These are phyloP conservation scores for Cytospora leucostoma DNA, from an alignment of 2,329 filamentous ascomycete genomes.

Conservation along the genomic window DNA sequence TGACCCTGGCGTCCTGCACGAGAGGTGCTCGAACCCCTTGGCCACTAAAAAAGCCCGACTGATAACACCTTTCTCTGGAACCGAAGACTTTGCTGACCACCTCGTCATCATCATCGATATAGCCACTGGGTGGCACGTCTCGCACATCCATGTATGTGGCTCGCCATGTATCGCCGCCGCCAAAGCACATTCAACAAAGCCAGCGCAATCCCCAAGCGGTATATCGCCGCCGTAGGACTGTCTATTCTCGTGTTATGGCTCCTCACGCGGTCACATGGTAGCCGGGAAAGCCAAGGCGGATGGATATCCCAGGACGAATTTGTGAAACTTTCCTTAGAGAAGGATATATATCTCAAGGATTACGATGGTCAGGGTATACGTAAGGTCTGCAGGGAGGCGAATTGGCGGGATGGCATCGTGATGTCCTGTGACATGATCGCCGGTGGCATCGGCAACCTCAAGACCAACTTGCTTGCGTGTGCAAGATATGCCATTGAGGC, in stretches of 20 bases:
- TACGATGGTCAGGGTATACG: constrained; percentile 20
- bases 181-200: neutral
- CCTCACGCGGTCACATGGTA: constrained; percentile 1
- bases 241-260: constrained; percentile 2
- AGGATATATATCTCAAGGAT: constrained; percentile 21
- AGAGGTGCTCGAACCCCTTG: constrained; percentile 2
- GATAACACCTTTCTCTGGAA: neutral
- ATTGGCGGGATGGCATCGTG: constrained; percentile 24
- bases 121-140: neutral
- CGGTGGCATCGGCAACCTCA: constrained; percentile 27
- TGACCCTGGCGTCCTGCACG: neutral
- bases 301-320: constrained; percentile 22
- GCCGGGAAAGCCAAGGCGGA: neutral
- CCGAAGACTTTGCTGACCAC: neutral
- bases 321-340: constrained; percentile 8
- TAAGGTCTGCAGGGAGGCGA: constrained; percentile 18
- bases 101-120: neutral
- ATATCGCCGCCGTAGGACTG: neutral
- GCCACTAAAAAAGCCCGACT: neutral
- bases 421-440: constrained; percentile 22
- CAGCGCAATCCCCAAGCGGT: constrained; percentile 1
- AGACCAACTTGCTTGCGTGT: constrained; percentile 23
- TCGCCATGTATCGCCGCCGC: constrained; percentile 14
- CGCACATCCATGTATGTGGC: neutral
- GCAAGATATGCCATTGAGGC: constrained; percentile 22